Percentiles rank a stretch among this genome's conserved stretches.
phyloP scores from a whole-genome alignment of 2,329 filamentous ascomycete genomes.

The Pseudocercospora musae region DNA sequence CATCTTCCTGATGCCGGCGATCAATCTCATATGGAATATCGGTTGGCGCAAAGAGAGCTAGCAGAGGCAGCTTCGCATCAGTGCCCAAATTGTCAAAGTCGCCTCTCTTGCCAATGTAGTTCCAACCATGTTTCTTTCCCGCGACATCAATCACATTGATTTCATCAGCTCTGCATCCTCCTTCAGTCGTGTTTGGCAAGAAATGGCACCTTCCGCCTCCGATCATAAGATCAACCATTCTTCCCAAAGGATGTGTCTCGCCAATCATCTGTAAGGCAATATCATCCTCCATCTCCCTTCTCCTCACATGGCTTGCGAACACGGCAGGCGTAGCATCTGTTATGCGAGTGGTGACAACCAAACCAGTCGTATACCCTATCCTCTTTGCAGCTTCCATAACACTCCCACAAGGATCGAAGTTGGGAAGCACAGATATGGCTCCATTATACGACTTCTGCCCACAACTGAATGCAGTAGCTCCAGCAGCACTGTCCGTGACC shows the following conservation, averaged over 20 bases:
- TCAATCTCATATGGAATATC: slow-evolving; percentile 96
- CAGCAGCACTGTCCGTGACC: slow-evolving; percentile 94
- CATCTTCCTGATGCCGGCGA: slow-evolving; percentile 69
- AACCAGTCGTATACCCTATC: slow-evolving; percentile 84
- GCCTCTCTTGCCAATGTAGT: slow-evolving; percentile 67
- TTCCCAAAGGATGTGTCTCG: slow-evolving; percentile 72
- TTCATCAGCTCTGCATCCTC: slow-evolving; percentile 78
- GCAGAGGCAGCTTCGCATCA: slow-evolving; percentile 73
- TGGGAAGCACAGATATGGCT: slow-evolving; percentile 84
- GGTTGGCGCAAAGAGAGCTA: slow-evolving; percentile 77
- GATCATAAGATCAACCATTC: slow-evolving; percentile 86
- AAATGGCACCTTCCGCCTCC: slow-evolving; percentile 94
- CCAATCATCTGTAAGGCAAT: slow-evolving; percentile 93
- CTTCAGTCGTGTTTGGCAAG: slow-evolving; percentile 72
- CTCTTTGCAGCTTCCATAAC: slow-evolving; percentile 90
- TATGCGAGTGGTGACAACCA: slow-evolving; percentile 92
- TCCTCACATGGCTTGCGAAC: slow-evolving; percentile 84
- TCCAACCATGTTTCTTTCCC: slow-evolving; percentile 69
- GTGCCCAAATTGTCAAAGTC: slow-evolving; percentile 68
- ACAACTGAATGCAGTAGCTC: slow-evolving; percentile 93
- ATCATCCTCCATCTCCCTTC: slow-evolving; percentile 76
- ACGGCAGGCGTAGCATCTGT: slow-evolving; percentile 96
- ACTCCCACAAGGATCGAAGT: slow-evolving; percentile 83
- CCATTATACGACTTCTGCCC: slow-evolving; percentile 94
- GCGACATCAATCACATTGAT: slow-evolving; percentile 73